These are phyloP conservation scores for Exophiala dermatitidis DNA, from an alignment of 2,329 filamentous ascomycete genomes.

Conservation along the genomic window DNA sequence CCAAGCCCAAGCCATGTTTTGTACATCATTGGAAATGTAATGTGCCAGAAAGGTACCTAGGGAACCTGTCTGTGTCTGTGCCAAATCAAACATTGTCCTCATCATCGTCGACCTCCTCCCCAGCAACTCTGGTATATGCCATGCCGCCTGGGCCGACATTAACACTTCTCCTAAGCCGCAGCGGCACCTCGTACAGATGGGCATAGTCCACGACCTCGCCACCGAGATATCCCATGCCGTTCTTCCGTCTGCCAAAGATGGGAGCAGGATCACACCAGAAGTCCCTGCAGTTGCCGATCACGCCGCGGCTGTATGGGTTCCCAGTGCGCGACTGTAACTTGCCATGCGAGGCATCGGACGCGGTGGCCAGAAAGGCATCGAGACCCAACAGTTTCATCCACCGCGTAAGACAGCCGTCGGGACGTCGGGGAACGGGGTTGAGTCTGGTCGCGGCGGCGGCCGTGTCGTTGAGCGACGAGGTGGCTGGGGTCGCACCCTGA, in stretches of 20 bases:
- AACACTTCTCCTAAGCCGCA: constrained; percentile 48
- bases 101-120: not conserved
- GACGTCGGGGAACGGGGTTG: constrained; percentile 50
- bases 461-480: constrained; percentile 32
- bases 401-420: constrained; percentile 62
- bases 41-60: not conserved
- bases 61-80: not conserved
- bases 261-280: constrained; percentile 92
- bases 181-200: constrained; percentile 77
- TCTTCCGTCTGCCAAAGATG: constrained; percentile 66
- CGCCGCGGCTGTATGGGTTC: constrained; percentile 80
- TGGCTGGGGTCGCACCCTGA: constrained; percentile 26
- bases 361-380: constrained; percentile 89
- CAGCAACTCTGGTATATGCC: constrained; percentile 54
- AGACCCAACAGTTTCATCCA: constrained; percentile 83
- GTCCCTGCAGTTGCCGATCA: constrained; percentile 84
- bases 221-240: constrained; percentile 55
- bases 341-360: constrained; percentile 56
- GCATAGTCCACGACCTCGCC: constrained; percentile 81
- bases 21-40: no score
- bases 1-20: no score
- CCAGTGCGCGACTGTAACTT: constrained; percentile 43
- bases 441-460: constrained; percentile 22
- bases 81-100: constrained; percentile 24
- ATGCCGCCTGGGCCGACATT: constrained; percentile 38